Conservation (phyloP, 2,329 filamentous ascomycete genomes). For the Aspergillus brasiliensis region DNA sequence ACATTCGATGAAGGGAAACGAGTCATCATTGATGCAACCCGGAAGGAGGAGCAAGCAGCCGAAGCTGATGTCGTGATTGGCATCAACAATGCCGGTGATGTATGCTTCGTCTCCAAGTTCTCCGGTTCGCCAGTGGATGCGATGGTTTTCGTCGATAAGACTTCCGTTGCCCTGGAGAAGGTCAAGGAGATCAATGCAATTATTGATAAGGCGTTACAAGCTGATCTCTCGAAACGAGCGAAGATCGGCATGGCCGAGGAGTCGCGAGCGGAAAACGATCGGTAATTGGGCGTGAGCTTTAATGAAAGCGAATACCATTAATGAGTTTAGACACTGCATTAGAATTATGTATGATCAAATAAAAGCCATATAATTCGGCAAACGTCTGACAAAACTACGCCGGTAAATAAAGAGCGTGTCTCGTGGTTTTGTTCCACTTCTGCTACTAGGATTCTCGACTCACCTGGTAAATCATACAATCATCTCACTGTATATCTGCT, state of each 20-base stretch:
- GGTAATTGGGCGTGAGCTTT: slow-evolving; percentile 49
- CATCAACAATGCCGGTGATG: slow-evolving; percentile 84
- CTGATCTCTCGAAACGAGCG: slow-evolving; percentile 66
- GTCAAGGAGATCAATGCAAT: slow-evolving; percentile 77
- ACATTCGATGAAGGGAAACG: slow-evolving; percentile 63
- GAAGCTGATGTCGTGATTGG: slow-evolving; percentile 75
- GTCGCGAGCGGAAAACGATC: slow-evolving; percentile 81
- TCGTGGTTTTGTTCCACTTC: too few relatives aligned
- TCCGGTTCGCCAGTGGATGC: slow-evolving; percentile 83
- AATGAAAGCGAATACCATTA: slow-evolving; percentile 5
- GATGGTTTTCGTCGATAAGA: slow-evolving; percentile 73
- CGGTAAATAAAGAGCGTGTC: neutral
- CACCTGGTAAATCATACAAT: too few relatives aligned
- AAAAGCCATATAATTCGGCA: neutral
- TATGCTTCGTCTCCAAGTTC: slow-evolving; percentile 89
- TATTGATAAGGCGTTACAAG: slow-evolving; percentile 71
- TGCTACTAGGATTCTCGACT: too few relatives aligned
- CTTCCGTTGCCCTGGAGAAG: slow-evolving; percentile 72
- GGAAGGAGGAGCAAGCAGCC: slow-evolving; percentile 55
- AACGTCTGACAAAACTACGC: neutral
- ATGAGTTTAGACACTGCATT: neutral
- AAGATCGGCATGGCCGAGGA: slow-evolving; percentile 79
- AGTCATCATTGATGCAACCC: slow-evolving; percentile 49
- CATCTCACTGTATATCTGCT: too few relatives aligned
- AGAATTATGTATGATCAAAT: neutral